Percentiles rank a stretch among this genome's conserved stretches.
phyloP scores from a whole-genome alignment of 257 asterid genomes.

The Nicotiana tabacum region DNA sequence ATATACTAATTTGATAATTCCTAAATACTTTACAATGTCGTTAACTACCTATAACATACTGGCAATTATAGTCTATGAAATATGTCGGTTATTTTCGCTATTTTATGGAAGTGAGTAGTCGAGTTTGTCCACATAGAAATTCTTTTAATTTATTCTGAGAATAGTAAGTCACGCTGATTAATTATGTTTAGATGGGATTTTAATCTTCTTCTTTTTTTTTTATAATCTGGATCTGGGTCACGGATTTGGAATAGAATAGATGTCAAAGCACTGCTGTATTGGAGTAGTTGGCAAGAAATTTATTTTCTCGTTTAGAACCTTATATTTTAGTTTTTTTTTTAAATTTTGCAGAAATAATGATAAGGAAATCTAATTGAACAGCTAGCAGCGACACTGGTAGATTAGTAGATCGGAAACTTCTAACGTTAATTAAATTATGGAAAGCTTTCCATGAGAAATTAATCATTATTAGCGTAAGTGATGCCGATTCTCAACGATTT shows the following conservation, averaged over 20 bases:
- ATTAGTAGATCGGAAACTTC: neutral
- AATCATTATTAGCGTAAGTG: neutral
- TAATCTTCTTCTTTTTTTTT: neutral
- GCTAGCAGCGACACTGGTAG: neutral
- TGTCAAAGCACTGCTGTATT: neutral
- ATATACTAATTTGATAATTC: neutral
- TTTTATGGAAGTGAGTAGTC: neutral
- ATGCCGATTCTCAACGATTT: neutral
- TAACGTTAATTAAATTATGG: neutral
- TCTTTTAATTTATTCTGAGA: neutral
- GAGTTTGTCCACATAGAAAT: neutral
- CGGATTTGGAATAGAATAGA: neutral
- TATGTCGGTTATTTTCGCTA: neutral
- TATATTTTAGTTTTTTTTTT: no score
- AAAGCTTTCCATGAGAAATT: neutral
- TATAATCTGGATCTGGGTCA: neutral
- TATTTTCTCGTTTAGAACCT: neutral
- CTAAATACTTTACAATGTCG: neutral
- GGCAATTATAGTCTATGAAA: neutral
- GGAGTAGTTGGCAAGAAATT: neutral
- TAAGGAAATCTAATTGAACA: neutral
- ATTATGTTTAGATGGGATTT: neutral
- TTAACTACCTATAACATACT: neutral
- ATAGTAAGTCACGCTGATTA: neutral
- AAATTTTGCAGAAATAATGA: neutral